phyloP scores from a whole-genome alignment of 129 eudicot genomes.

The Scalesia atractyloides region DNA sequence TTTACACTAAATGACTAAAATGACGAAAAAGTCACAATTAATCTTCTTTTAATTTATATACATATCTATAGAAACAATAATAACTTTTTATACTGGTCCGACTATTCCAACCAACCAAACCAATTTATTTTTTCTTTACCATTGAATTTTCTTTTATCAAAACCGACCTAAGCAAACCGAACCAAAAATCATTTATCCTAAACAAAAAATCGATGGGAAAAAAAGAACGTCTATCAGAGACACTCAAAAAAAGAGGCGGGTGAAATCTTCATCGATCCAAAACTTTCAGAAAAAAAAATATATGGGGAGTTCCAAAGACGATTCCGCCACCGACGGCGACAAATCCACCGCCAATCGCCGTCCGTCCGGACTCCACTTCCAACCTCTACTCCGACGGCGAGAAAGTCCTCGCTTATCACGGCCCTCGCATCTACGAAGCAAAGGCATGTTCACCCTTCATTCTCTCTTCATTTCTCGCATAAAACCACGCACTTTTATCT shows the following conservation, averaged over 20 bases:
- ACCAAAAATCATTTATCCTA: no score
- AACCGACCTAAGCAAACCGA: no score
- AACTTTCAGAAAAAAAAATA: constrained; percentile 10
- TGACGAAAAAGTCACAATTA: no score
- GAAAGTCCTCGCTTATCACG: constrained; percentile 83
- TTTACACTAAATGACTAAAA: no score
- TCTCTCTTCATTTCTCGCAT: constrained; percentile 3
- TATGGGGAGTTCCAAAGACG: constrained; percentile 81
- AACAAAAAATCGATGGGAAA: no score
- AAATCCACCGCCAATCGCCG: constrained; percentile 63
- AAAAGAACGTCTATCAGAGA: not conserved
- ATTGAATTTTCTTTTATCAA: no score
- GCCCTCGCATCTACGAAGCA: constrained; percentile 82
- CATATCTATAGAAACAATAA: no score
- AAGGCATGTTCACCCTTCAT: constrained; percentile 40
- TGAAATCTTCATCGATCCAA: constrained; percentile 16
- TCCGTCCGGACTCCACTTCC: constrained; percentile 52
- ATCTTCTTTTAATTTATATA: no score
- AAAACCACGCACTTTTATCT: not conserved
- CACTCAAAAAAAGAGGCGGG: constrained; percentile 51
- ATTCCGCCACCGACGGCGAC: constrained; percentile 76
- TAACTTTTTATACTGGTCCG: no score
- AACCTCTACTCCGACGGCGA: constrained; percentile 66
- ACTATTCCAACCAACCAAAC: no score
- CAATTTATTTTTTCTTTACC: no score